These are phyloP conservation scores for Fusarium equiseti DNA, from an alignment of 2,329 filamentous ascomycete species.

Conservation along the genomic window DNA sequence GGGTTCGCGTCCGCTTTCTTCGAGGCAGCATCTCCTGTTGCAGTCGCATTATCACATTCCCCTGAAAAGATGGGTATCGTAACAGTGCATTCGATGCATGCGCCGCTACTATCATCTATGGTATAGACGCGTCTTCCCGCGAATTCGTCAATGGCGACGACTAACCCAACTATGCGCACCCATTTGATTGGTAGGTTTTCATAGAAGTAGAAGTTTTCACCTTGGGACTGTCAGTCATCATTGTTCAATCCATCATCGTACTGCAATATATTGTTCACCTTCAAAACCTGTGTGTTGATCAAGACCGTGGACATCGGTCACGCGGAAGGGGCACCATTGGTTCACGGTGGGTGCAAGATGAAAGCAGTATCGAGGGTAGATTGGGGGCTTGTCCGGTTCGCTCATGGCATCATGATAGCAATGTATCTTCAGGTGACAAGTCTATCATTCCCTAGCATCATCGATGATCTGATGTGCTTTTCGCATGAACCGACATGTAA, in stretches of 20 bases:
- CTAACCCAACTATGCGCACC: constrained; percentile 76
- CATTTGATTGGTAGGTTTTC: constrained; percentile 82
- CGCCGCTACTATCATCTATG: constrained; percentile 74
- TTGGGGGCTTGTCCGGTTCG: constrained; percentile 50
- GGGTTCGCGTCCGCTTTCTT: constrained; percentile 14
- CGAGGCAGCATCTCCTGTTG: constrained; percentile 4
- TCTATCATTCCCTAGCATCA: constrained; percentile 26
- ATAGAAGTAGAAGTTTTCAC: constrained; percentile 73
- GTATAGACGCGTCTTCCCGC: constrained; percentile 63
- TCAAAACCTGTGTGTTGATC: constrained; percentile 63
- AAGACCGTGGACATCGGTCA: constrained; percentile 63
- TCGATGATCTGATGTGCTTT: not conserved
- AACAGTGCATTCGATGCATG: constrained; percentile 63
- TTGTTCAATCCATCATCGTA: not conserved
- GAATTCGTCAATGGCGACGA: constrained; percentile 72
- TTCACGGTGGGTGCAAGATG: constrained; percentile 71
- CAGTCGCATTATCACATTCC: not conserved
- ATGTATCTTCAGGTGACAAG: constrained; percentile 1
- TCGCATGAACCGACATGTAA: constrained; percentile 4
- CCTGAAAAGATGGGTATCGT: constrained; percentile 16
- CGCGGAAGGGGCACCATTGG: constrained; percentile 69
- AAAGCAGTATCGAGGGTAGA: constrained; percentile 75
- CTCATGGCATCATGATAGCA: constrained; percentile 63
- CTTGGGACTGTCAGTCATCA: constrained; percentile 43
- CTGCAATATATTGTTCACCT: constrained; percentile 54